Conservation (phyloP, 1,284 basidiomycete species). For the Naganishia liquefaciens region DNA sequence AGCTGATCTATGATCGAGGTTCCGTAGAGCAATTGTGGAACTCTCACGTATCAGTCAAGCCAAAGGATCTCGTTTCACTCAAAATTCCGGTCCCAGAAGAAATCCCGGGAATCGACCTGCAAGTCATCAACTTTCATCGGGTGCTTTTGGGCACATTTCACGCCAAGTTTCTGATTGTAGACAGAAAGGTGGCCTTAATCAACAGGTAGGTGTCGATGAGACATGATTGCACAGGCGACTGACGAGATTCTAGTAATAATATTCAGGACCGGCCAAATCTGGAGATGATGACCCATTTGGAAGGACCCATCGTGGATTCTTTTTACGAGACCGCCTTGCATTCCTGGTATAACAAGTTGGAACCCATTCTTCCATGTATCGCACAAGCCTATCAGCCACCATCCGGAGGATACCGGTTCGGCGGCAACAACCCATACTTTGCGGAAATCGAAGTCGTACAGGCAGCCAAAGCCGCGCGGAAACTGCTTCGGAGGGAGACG, state of each 20-base stretch:
- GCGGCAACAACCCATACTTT: slow-evolving; percentile 59
- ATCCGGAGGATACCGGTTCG: slow-evolving; percentile 57
- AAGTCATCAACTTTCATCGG: slow-evolving; percentile 62
- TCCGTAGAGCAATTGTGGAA: slow-evolving; percentile 60
- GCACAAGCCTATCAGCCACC: slow-evolving; percentile 52
- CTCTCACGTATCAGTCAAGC: slow-evolving; percentile 61
- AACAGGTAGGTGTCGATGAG: slow-evolving; percentile 51
- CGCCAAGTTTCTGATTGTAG: slow-evolving; percentile 73
- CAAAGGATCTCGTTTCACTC: slow-evolving; percentile 60
- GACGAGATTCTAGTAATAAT: slow-evolving; percentile 60
- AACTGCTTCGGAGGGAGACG: slow-evolving; percentile 51
- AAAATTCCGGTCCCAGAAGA: slow-evolving; percentile 63
- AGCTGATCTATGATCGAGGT: slow-evolving; percentile 69
- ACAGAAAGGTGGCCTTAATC: slow-evolving; percentile 69
- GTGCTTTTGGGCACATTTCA: slow-evolving; percentile 74
- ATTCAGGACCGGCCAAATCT: slow-evolving; percentile 69
- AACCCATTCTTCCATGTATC: slow-evolving; percentile 63
- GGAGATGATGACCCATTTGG: slow-evolving; percentile 68
- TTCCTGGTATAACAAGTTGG: slow-evolving; percentile 63
- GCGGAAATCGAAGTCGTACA: slow-evolving; percentile 57
- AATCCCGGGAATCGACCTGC: slow-evolving; percentile 64
- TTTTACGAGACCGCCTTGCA: slow-evolving; percentile 74
- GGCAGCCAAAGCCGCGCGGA: slow-evolving; percentile 56
- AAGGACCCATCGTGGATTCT: slow-evolving; percentile 69
- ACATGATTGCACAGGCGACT: background rate